Conservation (phyloP, 2,329 filamentous ascomycete species). For the Madurella mycetomatis region DNA sequence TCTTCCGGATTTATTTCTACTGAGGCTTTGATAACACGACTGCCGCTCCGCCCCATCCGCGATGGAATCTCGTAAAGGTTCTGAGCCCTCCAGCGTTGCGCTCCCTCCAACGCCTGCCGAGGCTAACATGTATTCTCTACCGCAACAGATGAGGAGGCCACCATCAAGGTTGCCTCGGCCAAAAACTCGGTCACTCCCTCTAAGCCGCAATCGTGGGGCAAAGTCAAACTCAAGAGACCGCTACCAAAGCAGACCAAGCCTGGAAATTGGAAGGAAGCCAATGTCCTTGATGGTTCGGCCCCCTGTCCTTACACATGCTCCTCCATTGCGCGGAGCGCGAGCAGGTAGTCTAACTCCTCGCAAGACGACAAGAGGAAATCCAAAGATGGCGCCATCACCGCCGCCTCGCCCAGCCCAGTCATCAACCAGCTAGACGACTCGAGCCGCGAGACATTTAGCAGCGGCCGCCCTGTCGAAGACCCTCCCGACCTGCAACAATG, state of each 20-base stretch:
- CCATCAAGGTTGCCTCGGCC: conserved; percentile 56
- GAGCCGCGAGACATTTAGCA: conserved; percentile 73
- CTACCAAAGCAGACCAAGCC: conserved; percentile 60
- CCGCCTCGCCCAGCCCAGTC: conserved; percentile 49
- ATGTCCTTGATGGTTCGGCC: conserved; percentile 50
- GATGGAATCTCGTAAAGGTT: conserved; percentile 32
- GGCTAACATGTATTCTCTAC: background rate
- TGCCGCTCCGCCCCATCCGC: conserved; percentile 10
- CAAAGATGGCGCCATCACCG: conserved; percentile 39
- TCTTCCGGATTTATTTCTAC: background rate
- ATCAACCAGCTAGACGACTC: conserved; percentile 69
- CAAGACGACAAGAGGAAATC: conserved; percentile 54
- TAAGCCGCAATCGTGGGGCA: conserved; percentile 37
- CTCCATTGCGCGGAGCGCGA: background rate
- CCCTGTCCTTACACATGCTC: background rate
- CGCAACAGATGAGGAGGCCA: conserved; percentile 48
- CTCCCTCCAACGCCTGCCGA: background rate
- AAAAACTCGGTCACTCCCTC: conserved; percentile 44
- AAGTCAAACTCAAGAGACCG: conserved; percentile 60
- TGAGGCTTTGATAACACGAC: conserved; percentile 10
- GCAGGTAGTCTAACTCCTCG: background rate
- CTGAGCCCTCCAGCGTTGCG: background rate
- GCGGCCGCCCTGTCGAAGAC: conserved; percentile 77
- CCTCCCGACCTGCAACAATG: conserved; percentile 74
- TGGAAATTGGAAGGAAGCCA: conserved; percentile 69